These are phyloP conservation scores for Ganoderma multipileum DNA, from an alignment of 1,284 basidiomycete genomes.

Conservation along the genomic window DNA sequence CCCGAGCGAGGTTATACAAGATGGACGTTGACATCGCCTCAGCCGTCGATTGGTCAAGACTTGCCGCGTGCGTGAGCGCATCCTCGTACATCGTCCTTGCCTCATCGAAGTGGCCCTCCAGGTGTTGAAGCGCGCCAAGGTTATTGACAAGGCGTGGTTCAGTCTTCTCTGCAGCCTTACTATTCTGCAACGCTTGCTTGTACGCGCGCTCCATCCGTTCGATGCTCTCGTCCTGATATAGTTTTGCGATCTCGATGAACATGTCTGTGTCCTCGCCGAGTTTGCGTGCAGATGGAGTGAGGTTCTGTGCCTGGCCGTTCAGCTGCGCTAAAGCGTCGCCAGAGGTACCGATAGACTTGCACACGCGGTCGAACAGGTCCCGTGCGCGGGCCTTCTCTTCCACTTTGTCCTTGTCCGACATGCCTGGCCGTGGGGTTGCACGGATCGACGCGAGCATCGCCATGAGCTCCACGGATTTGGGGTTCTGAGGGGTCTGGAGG, in stretches of 20 bases:
- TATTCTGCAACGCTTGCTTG: conserved; percentile 73
- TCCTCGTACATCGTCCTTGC: conserved; percentile 70
- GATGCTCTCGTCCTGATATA: conserved; percentile 85
- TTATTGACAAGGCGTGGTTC: conserved; percentile 85
- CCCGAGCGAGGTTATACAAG: conserved; percentile 88
- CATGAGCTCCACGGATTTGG: conserved; percentile 78
- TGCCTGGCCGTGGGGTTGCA: conserved; percentile 78
- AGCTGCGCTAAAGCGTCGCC: conserved; percentile 54
- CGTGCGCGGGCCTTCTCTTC: conserved; percentile 80
- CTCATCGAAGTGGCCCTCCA: conserved; percentile 68
- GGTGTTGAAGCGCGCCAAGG: conserved; percentile 78
- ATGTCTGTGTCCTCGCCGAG: conserved; percentile 83
- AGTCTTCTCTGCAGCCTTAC: conserved; percentile 52
- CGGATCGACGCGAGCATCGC: conserved; percentile 91
- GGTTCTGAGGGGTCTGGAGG: conserved; percentile 65
- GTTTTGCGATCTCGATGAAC: conserved; percentile 84
- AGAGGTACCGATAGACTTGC: conserved; percentile 65
- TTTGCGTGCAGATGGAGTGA: conserved; percentile 53
- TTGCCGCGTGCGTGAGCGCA: conserved; percentile 65
- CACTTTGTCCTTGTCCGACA: conserved; percentile 74
- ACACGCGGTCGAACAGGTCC: conserved; percentile 81
- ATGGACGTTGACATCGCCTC: conserved; percentile 83
- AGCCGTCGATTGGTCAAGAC: conserved; percentile 54
- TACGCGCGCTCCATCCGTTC: conserved; percentile 79
- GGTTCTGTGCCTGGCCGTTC: conserved; percentile 34